Evolutionary conservation across 2,329 filamentous ascomycete species (phyloP).

Genomic region (Hypoxylon sp.): DNA sequence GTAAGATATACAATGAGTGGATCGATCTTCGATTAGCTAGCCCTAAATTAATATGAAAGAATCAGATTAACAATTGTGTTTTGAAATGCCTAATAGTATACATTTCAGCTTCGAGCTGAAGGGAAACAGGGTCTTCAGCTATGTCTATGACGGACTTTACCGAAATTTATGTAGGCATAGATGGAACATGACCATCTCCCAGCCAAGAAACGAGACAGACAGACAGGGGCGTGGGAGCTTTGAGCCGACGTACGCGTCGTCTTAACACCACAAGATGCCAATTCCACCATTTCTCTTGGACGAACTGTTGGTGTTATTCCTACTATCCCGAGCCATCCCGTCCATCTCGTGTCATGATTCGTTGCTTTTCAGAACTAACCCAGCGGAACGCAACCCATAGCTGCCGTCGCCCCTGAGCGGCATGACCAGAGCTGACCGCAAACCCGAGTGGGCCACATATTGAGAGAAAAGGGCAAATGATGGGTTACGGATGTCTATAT

Average conservation of each 20-base stretch:
- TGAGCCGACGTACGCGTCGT: neutral
- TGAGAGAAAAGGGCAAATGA: neutral
- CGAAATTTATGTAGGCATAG: neutral
- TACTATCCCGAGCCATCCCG: neutral
- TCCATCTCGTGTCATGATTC: neutral
- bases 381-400: neutral
- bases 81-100: neutral
- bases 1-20: neutral
- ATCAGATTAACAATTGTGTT: neutral
- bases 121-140: slow-evolving; percentile 1
- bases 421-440: neutral
- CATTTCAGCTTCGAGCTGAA: neutral
- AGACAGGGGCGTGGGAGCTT: neutral
- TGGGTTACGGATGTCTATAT: neutral
- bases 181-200: neutral
- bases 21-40: neutral
- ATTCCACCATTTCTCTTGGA: neutral
- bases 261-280: neutral
- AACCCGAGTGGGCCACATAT: neutral
- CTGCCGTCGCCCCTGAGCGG: neutral
- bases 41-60: neutral
- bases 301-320: neutral
- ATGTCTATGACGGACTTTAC: neutral
- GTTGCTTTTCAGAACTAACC: neutral
- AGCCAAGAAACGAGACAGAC: neutral